These are phyloP conservation scores for Gymnopus androsaceus DNA, from an alignment of 1,284 basidiomycete genomes.

Conservation along the genomic window DNA sequence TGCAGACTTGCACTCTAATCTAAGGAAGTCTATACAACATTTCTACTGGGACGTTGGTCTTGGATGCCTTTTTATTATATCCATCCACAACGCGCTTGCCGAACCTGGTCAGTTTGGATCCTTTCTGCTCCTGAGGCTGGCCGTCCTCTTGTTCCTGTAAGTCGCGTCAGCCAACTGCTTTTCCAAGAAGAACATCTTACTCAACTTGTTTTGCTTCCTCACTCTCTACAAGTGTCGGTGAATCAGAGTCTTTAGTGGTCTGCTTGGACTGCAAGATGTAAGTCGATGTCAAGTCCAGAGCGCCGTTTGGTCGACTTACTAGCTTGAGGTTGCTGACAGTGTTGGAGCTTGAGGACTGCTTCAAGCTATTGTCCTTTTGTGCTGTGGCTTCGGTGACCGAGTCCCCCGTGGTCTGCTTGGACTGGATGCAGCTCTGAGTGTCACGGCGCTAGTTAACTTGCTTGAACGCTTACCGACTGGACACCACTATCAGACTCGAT, in stretches of 20 bases:
- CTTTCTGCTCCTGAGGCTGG: not conserved
- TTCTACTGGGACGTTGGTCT: constrained; percentile 3
- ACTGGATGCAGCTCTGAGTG: no score
- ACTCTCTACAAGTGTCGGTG: not conserved
- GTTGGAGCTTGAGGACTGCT: no score
- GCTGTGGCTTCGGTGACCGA: no score
- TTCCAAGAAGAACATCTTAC: no score
- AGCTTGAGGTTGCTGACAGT: no score
- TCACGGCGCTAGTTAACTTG: no score
- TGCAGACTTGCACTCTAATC: not conserved
- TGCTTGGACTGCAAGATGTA: not conserved
- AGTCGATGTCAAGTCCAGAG: no score
- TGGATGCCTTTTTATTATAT: not conserved
- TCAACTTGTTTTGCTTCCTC: not conserved
- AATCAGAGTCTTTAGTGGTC: not conserved
- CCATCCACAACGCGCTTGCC: constrained; percentile 3
- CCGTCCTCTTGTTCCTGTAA: not conserved
- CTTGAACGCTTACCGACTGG: no score
- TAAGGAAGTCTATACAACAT: not conserved
- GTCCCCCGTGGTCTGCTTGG: no score
- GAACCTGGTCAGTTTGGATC: not conserved
- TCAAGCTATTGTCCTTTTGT: no score
- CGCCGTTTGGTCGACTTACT: no score
- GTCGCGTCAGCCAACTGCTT: not conserved
- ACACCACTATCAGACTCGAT: no score